Percentiles rank a stretch among this genome's conserved stretches.
These are phyloP conservation scores for Aspergillus ruber DNA, from an alignment of 2,329 filamentous ascomycete genomes.

Conservation along the genomic window DNA sequence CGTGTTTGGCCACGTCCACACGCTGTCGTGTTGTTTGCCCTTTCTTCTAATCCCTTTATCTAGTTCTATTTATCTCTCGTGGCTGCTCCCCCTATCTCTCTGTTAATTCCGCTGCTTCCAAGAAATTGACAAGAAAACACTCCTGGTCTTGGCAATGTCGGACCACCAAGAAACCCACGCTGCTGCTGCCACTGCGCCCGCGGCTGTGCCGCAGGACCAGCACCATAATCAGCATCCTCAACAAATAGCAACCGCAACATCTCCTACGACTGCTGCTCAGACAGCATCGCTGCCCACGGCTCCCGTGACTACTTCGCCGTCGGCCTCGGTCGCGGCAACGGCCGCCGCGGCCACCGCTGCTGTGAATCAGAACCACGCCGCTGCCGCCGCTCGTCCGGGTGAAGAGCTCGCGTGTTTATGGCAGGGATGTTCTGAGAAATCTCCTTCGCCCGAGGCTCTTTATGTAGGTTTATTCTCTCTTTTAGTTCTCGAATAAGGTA, in stretches of 20 bases:
- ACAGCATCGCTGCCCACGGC: not conserved
- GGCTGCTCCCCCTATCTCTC: constrained; percentile 3
- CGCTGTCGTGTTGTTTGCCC: constrained; percentile 6
- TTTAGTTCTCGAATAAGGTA: not conserved
- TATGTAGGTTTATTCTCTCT: constrained; percentile 45
- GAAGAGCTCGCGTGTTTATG: constrained; percentile 52
- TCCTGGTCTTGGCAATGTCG: constrained; percentile 37
- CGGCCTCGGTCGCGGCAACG: constrained; percentile 26
- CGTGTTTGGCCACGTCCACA: no score
- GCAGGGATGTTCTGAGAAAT: constrained; percentile 56
- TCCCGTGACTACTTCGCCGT: constrained; percentile 18
- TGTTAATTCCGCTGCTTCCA: constrained; percentile 25
- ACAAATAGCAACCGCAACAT: constrained; percentile 14
- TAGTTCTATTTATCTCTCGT: not conserved
- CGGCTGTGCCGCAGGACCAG: not conserved
- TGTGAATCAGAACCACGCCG: constrained; percentile 24
- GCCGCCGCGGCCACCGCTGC: constrained; percentile 34
- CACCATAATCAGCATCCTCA: constrained; percentile 15
- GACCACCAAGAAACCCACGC: constrained; percentile 26
- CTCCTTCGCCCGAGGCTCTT: constrained; percentile 52
- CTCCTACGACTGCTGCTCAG: constrained; percentile 10
- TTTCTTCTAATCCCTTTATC: not conserved
- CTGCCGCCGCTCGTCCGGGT: constrained; percentile 21
- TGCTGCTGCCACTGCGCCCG: not conserved
- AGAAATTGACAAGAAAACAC: constrained; percentile 25